Percentiles rank a stretch among this genome's conserved stretches.
Conservation (phyloP, 768 basidiomycete species). For the Psilocybe sp. region DNA sequence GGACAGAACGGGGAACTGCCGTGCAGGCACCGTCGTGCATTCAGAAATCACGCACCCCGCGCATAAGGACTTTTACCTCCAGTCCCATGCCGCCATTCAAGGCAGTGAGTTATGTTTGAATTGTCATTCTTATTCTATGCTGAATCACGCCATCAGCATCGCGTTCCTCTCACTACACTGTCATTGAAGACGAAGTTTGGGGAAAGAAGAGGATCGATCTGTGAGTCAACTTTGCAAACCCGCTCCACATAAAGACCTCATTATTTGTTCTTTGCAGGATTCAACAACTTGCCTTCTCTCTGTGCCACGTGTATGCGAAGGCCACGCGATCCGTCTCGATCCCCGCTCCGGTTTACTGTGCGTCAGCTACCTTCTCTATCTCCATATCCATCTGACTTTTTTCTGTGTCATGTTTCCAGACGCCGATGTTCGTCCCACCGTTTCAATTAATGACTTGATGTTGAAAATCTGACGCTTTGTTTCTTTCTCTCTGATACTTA, state of each 20-base stretch:
- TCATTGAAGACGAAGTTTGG: slow-evolving; percentile 22
- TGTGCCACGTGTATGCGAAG: slow-evolving; percentile 26
- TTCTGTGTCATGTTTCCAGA: slow-evolving; percentile 2
- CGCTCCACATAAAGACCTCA: no score
- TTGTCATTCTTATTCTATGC: not conserved
- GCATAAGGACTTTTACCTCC: slow-evolving; percentile 51
- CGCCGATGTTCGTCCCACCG: slow-evolving; percentile 13
- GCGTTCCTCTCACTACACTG: slow-evolving; percentile 25
- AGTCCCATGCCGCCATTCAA: slow-evolving; percentile 52
- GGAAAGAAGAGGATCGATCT: not conserved
- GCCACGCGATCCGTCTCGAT: slow-evolving; percentile 27
- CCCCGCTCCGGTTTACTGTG: slow-evolving; percentile 26
- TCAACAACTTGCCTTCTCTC: slow-evolving; percentile 19
- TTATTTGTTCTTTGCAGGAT: slow-evolving; percentile 6
- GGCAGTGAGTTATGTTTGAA: slow-evolving; percentile 40
- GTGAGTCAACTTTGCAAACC: no score
- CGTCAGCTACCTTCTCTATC: slow-evolving; percentile 5
- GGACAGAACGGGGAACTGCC: slow-evolving; percentile 43
- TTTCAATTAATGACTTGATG: not conserved
- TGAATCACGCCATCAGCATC: slow-evolving; percentile 8
- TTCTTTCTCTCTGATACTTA: no score
- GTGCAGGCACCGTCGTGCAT: slow-evolving; percentile 45
- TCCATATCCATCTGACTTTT: not conserved
- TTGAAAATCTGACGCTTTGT: not conserved
- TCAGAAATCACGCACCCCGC: slow-evolving; percentile 42